Evolutionary conservation across 148 eudicot genomes (phyloP).

Genomic region (Cornus kousa): DNA sequence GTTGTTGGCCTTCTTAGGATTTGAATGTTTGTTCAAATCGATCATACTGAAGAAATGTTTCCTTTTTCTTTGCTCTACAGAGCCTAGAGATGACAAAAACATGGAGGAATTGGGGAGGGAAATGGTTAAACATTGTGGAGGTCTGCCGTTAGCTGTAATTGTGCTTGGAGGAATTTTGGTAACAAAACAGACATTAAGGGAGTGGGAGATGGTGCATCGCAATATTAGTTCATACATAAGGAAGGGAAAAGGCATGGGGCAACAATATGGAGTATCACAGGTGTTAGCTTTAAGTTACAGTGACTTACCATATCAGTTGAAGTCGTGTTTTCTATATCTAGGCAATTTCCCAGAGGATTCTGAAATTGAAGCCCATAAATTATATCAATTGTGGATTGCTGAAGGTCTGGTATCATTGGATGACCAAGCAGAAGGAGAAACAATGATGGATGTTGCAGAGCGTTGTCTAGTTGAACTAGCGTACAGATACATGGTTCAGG

Average conservation of each 20-base stretch:
- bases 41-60: neutral
- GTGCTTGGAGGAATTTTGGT: constrained; percentile 30
- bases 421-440: neutral
- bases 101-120: constrained; percentile 26
- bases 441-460: constrained; percentile 14
- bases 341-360: constrained; percentile 29
- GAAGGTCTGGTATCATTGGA: constrained; percentile 30
- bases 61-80: neutral
- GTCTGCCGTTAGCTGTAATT: constrained; percentile 38
- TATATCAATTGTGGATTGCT: constrained; percentile 35
- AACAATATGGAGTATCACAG: constrained; percentile 7
- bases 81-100: neutral
- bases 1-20: too few species aligned
- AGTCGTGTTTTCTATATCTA: constrained; percentile 28
- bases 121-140: constrained; percentile 30
- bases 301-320: constrained; percentile 28
- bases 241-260: constrained; percentile 2
- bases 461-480: constrained; percentile 2
- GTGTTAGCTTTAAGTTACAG: constrained; percentile 31
- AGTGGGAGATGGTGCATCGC: neutral
- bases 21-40: neutral
- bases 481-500: neutral
- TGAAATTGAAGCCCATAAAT: constrained; percentile 15
- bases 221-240: constrained; percentile 1
- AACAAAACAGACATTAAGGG: neutral